These are phyloP conservation scores for Forsythia viridissima DNA, from an alignment of 257 asterid genomes.

Conservation along the genomic window DNA sequence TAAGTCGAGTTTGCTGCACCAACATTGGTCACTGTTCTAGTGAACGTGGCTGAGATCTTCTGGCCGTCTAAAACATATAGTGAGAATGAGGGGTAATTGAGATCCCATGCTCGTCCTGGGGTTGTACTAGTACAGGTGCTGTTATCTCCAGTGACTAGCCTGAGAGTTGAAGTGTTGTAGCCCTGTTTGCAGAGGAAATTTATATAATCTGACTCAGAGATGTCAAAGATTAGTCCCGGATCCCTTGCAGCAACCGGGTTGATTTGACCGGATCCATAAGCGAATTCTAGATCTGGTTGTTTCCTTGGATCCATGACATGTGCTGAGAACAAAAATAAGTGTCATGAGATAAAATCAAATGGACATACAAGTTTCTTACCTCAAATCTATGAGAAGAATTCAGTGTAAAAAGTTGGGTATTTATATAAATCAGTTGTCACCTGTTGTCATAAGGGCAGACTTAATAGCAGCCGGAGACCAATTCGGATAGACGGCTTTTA, in stretches of 20 bases:
- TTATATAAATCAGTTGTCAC: slow-evolving; percentile 16
- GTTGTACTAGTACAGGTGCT: slow-evolving; percentile 30
- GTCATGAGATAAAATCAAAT: not conserved
- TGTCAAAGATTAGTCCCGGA: slow-evolving; percentile 49
- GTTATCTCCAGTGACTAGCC: slow-evolving; percentile 49
- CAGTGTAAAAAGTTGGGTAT: not conserved
- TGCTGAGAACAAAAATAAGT: slow-evolving; percentile 28
- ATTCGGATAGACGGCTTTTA: slow-evolving; percentile 37
- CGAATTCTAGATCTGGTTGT: slow-evolving; percentile 40
- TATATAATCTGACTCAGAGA: slow-evolving; percentile 42
- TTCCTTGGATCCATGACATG: slow-evolving; percentile 33
- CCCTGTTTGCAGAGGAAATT: slow-evolving; percentile 61
- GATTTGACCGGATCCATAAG: slow-evolving; percentile 55
- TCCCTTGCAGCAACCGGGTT: slow-evolving; percentile 43
- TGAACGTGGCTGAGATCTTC: slow-evolving; percentile 32
- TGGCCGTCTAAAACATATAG: slow-evolving; percentile 45
- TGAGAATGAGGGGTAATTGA: slow-evolving; percentile 55
- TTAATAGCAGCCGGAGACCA: slow-evolving; percentile 55
- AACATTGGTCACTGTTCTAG: slow-evolving; percentile 45
- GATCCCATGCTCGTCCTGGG: slow-evolving; percentile 54
- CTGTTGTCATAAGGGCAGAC: slow-evolving; percentile 60
- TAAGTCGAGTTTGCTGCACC: slow-evolving; percentile 47
- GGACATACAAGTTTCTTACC: not conserved
- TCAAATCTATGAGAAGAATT: not conserved
- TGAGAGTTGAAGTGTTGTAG: slow-evolving; percentile 39